These are phyloP conservation scores for Oehlia diaphana DNA, from an alignment of 192 early-diverging fungal species.

Conservation along the genomic window DNA sequence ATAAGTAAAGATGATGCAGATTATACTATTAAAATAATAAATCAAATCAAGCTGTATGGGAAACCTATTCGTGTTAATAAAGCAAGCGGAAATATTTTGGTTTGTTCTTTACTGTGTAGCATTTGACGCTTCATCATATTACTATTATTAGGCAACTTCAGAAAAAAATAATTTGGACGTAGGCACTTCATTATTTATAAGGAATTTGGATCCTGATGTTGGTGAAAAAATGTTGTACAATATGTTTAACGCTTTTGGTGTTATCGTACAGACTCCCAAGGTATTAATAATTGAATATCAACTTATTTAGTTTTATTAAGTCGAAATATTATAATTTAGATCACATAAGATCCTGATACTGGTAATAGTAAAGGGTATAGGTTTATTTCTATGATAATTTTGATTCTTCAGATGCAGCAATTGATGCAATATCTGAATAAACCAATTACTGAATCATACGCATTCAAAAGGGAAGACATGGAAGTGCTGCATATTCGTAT, in stretches of 20 bases:
- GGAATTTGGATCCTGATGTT: no score
- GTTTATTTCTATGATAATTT: conserved; percentile 93
- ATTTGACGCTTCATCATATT: not conserved
- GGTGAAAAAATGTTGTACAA: no score
- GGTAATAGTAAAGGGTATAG: conserved; percentile 91
- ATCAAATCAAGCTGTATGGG: conserved; percentile 93
- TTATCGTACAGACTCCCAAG: conserved; percentile 41
- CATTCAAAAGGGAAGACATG: conserved; percentile 97
- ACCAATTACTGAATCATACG: conserved; percentile 86
- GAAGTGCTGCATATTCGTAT: conserved; percentile 77
- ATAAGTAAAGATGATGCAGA: conserved; percentile 92
- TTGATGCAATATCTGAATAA: conserved; percentile 94
- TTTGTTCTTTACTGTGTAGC: not conserved
- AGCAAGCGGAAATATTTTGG: conserved; percentile 23
- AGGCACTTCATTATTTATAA: no score
- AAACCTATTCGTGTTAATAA: conserved; percentile 97
- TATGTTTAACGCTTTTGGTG: no score
- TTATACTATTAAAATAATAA: conserved; percentile 96
- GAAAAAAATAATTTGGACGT: no score
- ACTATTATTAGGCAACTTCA: not conserved
- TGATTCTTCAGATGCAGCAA: conserved; percentile 91
- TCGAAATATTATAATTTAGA: conserved; percentile 33
- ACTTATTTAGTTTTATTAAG: not conserved
- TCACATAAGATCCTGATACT: conserved; percentile 83
- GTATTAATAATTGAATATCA: no score